Evolutionary conservation across 163 green algal species (phyloP).

Genomic region (Chlamydomonas reinhardtii): DNA sequence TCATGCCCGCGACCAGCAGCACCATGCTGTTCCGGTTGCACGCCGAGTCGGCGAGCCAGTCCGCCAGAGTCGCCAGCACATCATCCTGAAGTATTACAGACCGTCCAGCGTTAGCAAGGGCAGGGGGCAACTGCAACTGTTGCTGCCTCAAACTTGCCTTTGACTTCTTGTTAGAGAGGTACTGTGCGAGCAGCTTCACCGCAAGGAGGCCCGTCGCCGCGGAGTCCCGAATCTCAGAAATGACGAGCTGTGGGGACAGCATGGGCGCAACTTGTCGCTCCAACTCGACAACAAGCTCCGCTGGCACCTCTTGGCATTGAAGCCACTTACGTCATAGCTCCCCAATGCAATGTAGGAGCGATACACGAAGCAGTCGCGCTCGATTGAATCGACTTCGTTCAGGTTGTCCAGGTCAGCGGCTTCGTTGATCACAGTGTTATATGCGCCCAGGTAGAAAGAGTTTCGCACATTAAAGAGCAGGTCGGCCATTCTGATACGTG

Average conservation of each 20-base stretch:
- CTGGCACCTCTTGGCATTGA: too few species aligned
- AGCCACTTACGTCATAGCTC: slow-evolving; percentile 82
- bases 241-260: slow-evolving; percentile 85
- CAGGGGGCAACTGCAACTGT: not conserved
- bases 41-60: slow-evolving; percentile 85
- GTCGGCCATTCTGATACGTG: slow-evolving; percentile 62
- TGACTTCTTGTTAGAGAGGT: slow-evolving; percentile 65
- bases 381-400: slow-evolving; percentile 79
- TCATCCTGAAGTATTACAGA: slow-evolving; percentile 63
- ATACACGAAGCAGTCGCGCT: slow-evolving; percentile 93
- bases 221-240: slow-evolving; percentile 86
- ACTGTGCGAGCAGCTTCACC: slow-evolving; percentile 92
- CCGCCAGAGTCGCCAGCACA: slow-evolving; percentile 73
- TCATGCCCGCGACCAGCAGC: slow-evolving; percentile 86
- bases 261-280: not conserved
- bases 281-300: too few species aligned
- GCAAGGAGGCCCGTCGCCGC: slow-evolving; percentile 86
- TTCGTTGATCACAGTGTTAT: slow-evolving; percentile 94
- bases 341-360: slow-evolving; percentile 97
- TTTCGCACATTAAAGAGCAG: slow-evolving; percentile 91
- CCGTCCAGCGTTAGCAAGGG: too few species aligned
- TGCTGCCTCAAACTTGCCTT: slow-evolving; percentile 58
- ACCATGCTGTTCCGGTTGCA: slow-evolving; percentile 85
- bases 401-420: slow-evolving; percentile 84
- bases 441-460: slow-evolving; percentile 95